Conservation (phyloP, 345 rosid genomes). For the Euclidium syriacum region DNA sequence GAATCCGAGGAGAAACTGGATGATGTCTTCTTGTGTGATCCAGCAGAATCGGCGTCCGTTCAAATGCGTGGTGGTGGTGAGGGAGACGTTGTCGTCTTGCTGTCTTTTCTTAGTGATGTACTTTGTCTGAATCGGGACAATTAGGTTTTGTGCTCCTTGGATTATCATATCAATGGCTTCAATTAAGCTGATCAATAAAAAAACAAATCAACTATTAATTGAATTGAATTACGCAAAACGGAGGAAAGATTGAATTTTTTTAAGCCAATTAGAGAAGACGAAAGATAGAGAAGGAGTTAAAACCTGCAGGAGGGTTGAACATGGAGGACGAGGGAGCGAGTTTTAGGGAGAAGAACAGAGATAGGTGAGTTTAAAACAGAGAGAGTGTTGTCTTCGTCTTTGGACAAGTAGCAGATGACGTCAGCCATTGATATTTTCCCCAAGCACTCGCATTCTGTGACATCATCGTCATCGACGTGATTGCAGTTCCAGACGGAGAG, state of each 20-base stretch:
- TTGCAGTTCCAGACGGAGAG: constrained; percentile 76
- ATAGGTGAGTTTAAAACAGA: constrained; percentile 52
- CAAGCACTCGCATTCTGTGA: constrained; percentile 44
- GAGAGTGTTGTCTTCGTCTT: constrained; percentile 41
- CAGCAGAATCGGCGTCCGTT: constrained; percentile 76
- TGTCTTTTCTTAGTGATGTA: constrained; percentile 43
- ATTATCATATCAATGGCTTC: constrained; percentile 78
- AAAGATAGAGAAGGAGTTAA: neutral
- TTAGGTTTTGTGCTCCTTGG: constrained; percentile 79
- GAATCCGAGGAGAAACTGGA: constrained; percentile 65
- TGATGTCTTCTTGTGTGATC: constrained; percentile 83
- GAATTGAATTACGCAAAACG: neutral
- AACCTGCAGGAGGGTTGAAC: constrained; percentile 80
- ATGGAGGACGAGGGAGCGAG: constrained; percentile 42
- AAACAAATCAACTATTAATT: neutral
- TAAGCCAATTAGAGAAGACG: neutral
- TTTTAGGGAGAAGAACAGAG: constrained; percentile 53
- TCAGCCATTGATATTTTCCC: constrained; percentile 71
- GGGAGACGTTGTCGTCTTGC: neutral
- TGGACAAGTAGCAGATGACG: constrained; percentile 48
- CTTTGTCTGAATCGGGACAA: constrained; percentile 63
- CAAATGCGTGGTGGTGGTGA: constrained; percentile 41
- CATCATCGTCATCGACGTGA: constrained; percentile 22
- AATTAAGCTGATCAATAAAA: constrained; percentile 44
- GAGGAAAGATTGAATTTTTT: neutral